A percentile compares a stretch with the other conserved stretches of the same genome.
phyloP scores from a whole-genome alignment of 1,139 yeast genomes.

The Pichia kudriavzevii region DNA sequence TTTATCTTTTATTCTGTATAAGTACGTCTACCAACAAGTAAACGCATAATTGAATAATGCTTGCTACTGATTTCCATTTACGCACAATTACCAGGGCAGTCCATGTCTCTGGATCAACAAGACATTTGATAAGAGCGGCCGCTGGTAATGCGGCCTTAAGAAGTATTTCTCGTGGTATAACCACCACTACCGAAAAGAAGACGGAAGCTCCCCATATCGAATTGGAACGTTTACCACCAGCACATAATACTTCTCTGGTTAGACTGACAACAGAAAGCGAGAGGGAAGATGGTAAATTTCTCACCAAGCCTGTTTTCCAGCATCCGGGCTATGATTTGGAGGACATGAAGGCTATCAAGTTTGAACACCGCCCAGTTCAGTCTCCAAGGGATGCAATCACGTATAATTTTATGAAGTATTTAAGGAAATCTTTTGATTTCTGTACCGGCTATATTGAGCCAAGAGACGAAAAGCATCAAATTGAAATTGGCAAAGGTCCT shows the following conservation, averaged over 20 bases:
- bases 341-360: constrained; percentile 41
- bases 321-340: constrained; percentile 45
- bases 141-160: no score
- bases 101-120: no score
- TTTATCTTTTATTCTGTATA: no score
- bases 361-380: constrained; percentile 48
- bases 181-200: no score
- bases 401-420: constrained; percentile 35
- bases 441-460: constrained; percentile 63
- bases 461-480: constrained; percentile 22
- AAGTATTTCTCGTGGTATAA: no score
- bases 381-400: constrained; percentile 49
- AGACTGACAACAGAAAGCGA: constrained; percentile 19
- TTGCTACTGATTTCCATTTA: no score
- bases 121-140: no score
- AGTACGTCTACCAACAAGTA: no score
- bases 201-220: no score
- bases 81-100: no score
- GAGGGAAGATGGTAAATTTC: constrained; percentile 13
- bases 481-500: constrained; percentile 18
- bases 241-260: constrained; percentile 8
- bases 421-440: constrained; percentile 49
- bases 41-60: no score
- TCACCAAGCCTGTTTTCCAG: constrained; percentile 38
- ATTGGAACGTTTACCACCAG: constrained; percentile 9